phyloP scores from a whole-genome alignment of 192 early-diverging fungal genomes.

The Glomus cerebriforme region DNA sequence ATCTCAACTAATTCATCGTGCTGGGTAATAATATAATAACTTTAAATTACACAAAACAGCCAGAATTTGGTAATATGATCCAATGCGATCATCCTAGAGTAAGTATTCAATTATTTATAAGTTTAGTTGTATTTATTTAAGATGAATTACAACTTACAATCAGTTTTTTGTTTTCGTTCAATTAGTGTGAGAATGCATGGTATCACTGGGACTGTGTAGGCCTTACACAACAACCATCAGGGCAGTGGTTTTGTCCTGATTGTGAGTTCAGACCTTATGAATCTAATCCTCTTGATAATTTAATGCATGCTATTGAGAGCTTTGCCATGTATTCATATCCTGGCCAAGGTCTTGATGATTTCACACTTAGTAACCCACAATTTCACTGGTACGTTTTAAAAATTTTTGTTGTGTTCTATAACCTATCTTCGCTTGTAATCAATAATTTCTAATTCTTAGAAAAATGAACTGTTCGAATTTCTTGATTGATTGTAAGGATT shows the following conservation, averaged over 20 bases:
- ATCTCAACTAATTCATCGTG: neutral
- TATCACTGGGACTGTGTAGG: slow-evolving; percentile 19
- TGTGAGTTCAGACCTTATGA: slow-evolving; percentile 21
- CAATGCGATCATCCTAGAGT: slow-evolving; percentile 20
- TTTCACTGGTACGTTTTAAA: neutral
- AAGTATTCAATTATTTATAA: neutral
- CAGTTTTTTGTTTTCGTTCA: neutral
- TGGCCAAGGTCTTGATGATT: slow-evolving; percentile 1
- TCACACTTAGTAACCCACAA: slow-evolving; percentile 12
- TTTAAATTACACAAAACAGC: neutral
- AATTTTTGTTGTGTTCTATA: neutral
- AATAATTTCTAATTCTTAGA: neutral
- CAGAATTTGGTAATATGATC: slow-evolving; percentile 12
- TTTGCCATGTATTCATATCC: slow-evolving; percentile 24
- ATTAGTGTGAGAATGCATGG: slow-evolving; percentile 5
- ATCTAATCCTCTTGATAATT: neutral
- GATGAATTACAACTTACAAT: neutral
- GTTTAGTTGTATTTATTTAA: neutral
- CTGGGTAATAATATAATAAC: neutral
- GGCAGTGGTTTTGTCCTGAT: slow-evolving; percentile 19
- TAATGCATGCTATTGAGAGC: slow-evolving; percentile 4
- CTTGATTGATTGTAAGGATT: too few species aligned
- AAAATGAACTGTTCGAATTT: neutral
- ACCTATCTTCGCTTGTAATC: neutral
- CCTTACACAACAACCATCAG: slow-evolving; percentile 8